Evolutionary conservation across 1,284 basidiomycete genomes (phyloP).

Genomic region (Ganoderma multipileum): DNA sequence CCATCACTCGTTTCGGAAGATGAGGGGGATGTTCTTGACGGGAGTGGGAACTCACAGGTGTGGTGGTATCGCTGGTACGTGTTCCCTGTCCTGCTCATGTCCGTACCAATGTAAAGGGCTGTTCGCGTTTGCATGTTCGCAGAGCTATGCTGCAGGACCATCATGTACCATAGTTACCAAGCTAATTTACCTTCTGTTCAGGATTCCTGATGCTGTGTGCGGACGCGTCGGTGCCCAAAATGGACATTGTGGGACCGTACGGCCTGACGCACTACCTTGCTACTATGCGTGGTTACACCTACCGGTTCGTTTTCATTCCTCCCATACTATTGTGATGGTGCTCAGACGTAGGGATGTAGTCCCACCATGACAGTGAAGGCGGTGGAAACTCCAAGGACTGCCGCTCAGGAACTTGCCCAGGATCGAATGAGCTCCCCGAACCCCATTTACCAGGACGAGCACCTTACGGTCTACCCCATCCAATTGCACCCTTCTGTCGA

Average conservation of each 20-base stretch:
- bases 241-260: conserved; percentile 76
- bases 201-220: conserved; percentile 87
- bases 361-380: conserved; percentile 55
- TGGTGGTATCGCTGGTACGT: conserved; percentile 76
- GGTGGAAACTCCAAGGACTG: conserved; percentile 50
- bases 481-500: conserved; percentile 48
- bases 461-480: conserved; percentile 69
- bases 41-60: conserved; percentile 65
- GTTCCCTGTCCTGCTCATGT: neutral
- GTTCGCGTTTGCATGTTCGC: conserved; percentile 4
- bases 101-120: neutral
- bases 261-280: conserved; percentile 77
- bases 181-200: conserved; percentile 36
- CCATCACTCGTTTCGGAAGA: conserved; percentile 65
- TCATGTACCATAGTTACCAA: conserved; percentile 7
- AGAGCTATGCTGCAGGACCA: neutral
- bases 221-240: conserved; percentile 65
- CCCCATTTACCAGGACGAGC: conserved; percentile 66
- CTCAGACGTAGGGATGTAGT: conserved; percentile 40
- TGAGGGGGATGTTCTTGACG: conserved; percentile 78
- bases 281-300: conserved; percentile 69
- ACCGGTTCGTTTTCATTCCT: conserved; percentile 53
- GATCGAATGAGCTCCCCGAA: conserved; percentile 6
- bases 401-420: conserved; percentile 27
- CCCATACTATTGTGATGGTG: neutral